These are phyloP conservation scores for Cercospora janseana DNA, from an alignment of 2,329 filamentous ascomycete species.

Conservation along the genomic window DNA sequence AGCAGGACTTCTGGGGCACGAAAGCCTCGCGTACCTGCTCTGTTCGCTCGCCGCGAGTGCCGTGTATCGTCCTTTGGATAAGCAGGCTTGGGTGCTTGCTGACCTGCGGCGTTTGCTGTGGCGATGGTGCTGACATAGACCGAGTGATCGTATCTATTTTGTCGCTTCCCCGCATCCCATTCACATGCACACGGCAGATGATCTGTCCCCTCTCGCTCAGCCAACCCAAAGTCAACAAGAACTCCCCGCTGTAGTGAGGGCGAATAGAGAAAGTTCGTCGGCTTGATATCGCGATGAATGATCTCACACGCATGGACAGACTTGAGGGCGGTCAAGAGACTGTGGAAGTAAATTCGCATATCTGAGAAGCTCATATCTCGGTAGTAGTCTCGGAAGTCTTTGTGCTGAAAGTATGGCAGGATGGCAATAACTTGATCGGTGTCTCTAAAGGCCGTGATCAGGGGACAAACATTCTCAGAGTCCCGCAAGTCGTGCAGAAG, in stretches of 20 bases:
- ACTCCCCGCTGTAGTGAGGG: slow-evolving; percentile 77
- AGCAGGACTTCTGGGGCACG: slow-evolving; percentile 93
- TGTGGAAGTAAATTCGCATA: slow-evolving; percentile 85
- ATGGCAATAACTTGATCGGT: slow-evolving; percentile 94
- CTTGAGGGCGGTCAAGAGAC: slow-evolving; percentile 78
- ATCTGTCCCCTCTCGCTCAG: slow-evolving; percentile 71
- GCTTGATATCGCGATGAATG: slow-evolving; percentile 65
- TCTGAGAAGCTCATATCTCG: slow-evolving; percentile 82
- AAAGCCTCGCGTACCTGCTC: slow-evolving; percentile 92
- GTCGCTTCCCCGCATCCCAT: slow-evolving; percentile 61
- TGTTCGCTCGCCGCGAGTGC: slow-evolving; percentile 84
- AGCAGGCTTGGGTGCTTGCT: slow-evolving; percentile 49
- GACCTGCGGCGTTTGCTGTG: slow-evolving; percentile 28
- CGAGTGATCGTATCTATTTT: slow-evolving; percentile 54
- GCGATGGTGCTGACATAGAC: slow-evolving; percentile 57
- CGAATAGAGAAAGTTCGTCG: slow-evolving; percentile 95
- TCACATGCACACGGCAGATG: slow-evolving; percentile 80
- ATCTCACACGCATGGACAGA: slow-evolving; percentile 83
- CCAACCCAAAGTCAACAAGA: slow-evolving; percentile 97
- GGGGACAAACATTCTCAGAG: slow-evolving; percentile 82
- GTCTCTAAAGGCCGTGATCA: slow-evolving; percentile 94
- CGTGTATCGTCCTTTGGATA: slow-evolving; percentile 90
- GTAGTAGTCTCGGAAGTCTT: slow-evolving; percentile 93
- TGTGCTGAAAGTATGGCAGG: slow-evolving; percentile 91
- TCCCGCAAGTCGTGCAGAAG: slow-evolving; percentile 82